Evolutionary conservation across 2,329 filamentous ascomycete species (phyloP), one percentile per base, ranked within the genome.

Genomic region (Dothidotthia symphoricarpi): DNA sequence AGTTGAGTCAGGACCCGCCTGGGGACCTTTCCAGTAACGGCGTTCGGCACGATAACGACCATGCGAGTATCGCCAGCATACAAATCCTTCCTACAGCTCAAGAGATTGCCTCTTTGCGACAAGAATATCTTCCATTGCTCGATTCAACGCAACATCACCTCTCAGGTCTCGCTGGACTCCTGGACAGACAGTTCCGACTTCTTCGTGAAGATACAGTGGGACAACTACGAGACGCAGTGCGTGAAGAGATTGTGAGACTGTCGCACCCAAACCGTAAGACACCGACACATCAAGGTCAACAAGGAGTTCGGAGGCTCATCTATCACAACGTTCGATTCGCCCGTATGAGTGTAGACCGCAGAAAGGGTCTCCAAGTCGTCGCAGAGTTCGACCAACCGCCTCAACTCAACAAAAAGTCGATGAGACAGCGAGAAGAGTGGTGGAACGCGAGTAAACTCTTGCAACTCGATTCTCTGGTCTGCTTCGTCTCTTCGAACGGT

Each of bases 161-260:
- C 3, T 27, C 31, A 15, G 50, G 52, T 3, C 26, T 44, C 2
- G 31, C 39, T 26, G 74, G 75, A 2, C 67, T 75, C 1, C 50
- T 81, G 0, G 77, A 81, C 50, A 63, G 72, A 36, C 70, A 80
- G 36, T 81, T 81, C 31, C 70, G 77, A 6, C 69, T 80, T 0
- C 55, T 80, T 2, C 67, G 77, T 3, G 74, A 80, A 55, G 77
- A 81, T 48, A 75, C 70, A 0, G 63, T 80, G 3, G 74, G 75
- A 0, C 71, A 76, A 38, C 60, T 81, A 4, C 67, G 75, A 16
- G 74, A 78, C 47, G 69, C 69, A 2, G 26, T 47, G 5, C 32
- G 28, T 8, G 11, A 16, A 4, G 26, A 40, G 13, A 8, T 40
- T 16, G 15, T 19, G 10, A 38, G 15, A 11, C 14, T 22, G 19